Base-by-base conservation (phyloP, 345 rosid genomes). In the Erucastrum elatum region DNA sequence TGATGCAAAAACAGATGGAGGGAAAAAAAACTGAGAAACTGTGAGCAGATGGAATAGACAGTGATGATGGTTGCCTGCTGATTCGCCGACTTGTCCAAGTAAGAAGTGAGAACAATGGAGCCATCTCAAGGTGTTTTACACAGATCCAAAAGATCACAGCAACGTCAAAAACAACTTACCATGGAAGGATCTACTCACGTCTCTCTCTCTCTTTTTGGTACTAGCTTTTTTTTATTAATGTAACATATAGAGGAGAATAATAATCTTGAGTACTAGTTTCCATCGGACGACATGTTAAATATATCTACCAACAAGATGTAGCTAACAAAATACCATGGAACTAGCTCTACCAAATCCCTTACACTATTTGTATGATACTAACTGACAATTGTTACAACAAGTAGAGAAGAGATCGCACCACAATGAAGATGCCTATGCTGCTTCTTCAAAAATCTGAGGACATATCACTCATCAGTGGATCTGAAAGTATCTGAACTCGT, bases 361-460 rank as follows among this genome's bases (percentile, higher is more conserved):
- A 25, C 11, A 10, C 66, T 35, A 27, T 56, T 4, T 34, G 58
- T 6, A 41, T 26, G 30, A 55, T 27, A 56, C 44, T 27, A 35
- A 46, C 4, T 63, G 71, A 21, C 21, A n/a, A n/a, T n/a, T n/a
- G n/a, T n/a, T 70, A 71, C 59, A 81, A 60, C 25, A 25, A 8
- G 49, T 74, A 44, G 29, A 56, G 10, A 44, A 63, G 66, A 63
- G 66, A 64, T 30, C 61, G 17, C 72, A 78, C 72, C 68, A 59
- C 62, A 71, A 71, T 58, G 70, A 73, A 44, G 51, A 73, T 67
- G 64, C 21, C 21, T 51, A 15, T 70, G 78, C 88, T 21, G 89
- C 88, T 66, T 87, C 80, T 83, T 87, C 96, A 64, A 76, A 86
- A 27, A 77, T 79, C 21, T 21, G 21, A 21, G 21, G 1, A 21